Percentiles rank a stretch among this genome's conserved stretches.
phyloP scores from a whole-genome alignment of 2,329 filamentous ascomycete species.

The Phyllosticta ampelicida region DNA sequence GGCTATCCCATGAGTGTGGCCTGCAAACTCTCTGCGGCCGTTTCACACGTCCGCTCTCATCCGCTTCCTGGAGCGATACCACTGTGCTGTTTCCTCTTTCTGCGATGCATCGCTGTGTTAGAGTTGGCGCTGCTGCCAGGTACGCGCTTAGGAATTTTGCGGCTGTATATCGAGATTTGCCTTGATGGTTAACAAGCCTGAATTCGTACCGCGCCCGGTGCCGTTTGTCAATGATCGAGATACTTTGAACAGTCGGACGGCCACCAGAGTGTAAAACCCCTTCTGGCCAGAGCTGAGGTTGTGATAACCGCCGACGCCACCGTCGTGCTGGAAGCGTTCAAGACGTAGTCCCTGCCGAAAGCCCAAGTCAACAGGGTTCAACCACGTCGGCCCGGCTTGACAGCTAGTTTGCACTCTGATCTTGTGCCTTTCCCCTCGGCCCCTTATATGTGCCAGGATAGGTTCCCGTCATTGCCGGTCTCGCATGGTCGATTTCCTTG shows the following conservation, averaged over 20 bases:
- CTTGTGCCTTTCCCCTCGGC: not conserved
- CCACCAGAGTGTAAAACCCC: not conserved
- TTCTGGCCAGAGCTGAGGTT: not conserved
- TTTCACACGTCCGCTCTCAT: conserved; percentile 9
- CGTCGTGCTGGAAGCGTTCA: not conserved
- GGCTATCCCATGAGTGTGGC: not conserved
- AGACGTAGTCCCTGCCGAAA: not conserved
- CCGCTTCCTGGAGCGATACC: not conserved
- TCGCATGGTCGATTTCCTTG: not conserved
- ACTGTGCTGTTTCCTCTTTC: not conserved
- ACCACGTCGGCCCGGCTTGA: not conserved
- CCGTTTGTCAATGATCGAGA: not conserved
- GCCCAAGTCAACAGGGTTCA: not conserved
- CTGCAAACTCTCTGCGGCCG: not conserved
- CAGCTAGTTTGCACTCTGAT: not conserved
- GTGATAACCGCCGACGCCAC: not conserved
- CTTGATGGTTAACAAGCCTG: not conserved
- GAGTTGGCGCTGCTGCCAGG: not conserved
- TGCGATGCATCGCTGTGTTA: not conserved
- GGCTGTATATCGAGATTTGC: not conserved
- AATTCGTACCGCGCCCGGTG: not conserved
- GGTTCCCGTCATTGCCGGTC: not conserved
- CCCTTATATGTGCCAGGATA: not conserved
- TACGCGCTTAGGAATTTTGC: not conserved
- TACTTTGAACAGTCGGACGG: not conserved